Base-by-base conservation (phyloP, 2,329 filamentous ascomycete species). In the Fusarium siculi region DNA sequence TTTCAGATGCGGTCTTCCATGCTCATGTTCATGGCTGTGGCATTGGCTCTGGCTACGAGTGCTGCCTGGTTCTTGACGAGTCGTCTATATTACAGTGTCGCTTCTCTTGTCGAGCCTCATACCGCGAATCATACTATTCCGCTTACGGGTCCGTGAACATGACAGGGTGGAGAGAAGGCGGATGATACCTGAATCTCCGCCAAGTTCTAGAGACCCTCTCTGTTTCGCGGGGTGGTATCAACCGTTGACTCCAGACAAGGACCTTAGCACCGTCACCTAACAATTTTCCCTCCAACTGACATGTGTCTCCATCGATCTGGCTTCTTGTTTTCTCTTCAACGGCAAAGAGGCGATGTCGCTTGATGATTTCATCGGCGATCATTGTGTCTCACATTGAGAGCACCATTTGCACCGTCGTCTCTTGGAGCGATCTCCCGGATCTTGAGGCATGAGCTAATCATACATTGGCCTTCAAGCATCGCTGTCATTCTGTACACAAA, bases 1-100 rank as follows among this genome's bases (percentile, higher is more conserved):
- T 90, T 93, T 71, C 86, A 88, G 78, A 83, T 92, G 78, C 85
- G 89, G 30, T 81, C 83, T 16, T 82, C 82, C 25, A 85, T 93
- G n/a, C 81, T 92, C 30, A 77, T 86, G 8, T 82, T 80, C 4
- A 77, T 93, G 75, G 82, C 82, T 14, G 76, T 85, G 23, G 37
- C 70, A n/a, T 55, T 63, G 21, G 67, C 59, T 18, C 62, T 72
- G 12, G 68, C 46, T 7, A 55, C 62, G n/a, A 62, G 58, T 21
- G 58, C 69, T 16, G 37, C 66, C 25, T 75, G 56, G 74, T 73
- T 68, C 58, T 50, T 69, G 30, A 66, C 61, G 23, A 71, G 65
- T 37, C 67, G 72, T 30, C 58, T 71, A 57, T 77, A 70, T 61
- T 39, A 67, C 34, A 40, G 55, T 18, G 50, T 74, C 11, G 56